phyloP scores from a whole-genome alignment of 1,139 yeast species.

The Yamadazyma jaroonii region DNA sequence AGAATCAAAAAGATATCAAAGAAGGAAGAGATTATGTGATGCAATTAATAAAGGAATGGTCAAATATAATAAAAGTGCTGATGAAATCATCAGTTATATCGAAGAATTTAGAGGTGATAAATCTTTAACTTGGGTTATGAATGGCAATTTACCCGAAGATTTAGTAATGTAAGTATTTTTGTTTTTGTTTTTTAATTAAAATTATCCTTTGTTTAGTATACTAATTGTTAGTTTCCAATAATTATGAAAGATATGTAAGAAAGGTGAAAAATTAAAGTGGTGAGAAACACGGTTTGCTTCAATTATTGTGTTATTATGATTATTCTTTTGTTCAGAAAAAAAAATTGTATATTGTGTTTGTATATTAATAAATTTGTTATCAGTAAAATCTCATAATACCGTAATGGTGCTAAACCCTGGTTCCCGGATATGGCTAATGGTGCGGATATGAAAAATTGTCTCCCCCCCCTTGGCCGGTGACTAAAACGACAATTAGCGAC shows the following conservation, averaged over 20 bases:
- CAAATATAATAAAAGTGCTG: constrained; percentile 41
- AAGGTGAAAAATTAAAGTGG: no score
- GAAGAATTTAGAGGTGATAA: constrained; percentile 45
- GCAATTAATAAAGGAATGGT: constrained; percentile 43
- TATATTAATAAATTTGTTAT: constrained; percentile 1
- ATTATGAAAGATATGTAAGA: not conserved
- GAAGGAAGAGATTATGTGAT: constrained; percentile 45
- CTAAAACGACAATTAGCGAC: no score
- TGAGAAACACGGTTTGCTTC: no score
- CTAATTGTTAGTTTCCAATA: not conserved
- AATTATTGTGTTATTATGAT: constrained; percentile 1
- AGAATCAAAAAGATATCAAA: constrained; percentile 44
- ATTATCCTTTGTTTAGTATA: not conserved
- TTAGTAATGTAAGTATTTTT: constrained; percentile 14
- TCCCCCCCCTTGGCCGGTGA: not conserved
- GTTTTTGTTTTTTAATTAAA: not conserved
- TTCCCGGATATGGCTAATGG: no score
- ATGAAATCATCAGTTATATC: constrained; percentile 42
- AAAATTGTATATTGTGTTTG: constrained; percentile 2
- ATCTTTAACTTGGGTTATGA: constrained; percentile 50
- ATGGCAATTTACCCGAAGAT: constrained; percentile 45
- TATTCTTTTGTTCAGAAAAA: not conserved
- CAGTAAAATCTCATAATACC: no score
- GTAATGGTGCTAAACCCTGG: no score
- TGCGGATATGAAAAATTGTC: not conserved